These are phyloP conservation scores for Amauroascus verrucosus DNA, from an alignment of 2,329 filamentous ascomycete genomes.

Conservation along the genomic window DNA sequence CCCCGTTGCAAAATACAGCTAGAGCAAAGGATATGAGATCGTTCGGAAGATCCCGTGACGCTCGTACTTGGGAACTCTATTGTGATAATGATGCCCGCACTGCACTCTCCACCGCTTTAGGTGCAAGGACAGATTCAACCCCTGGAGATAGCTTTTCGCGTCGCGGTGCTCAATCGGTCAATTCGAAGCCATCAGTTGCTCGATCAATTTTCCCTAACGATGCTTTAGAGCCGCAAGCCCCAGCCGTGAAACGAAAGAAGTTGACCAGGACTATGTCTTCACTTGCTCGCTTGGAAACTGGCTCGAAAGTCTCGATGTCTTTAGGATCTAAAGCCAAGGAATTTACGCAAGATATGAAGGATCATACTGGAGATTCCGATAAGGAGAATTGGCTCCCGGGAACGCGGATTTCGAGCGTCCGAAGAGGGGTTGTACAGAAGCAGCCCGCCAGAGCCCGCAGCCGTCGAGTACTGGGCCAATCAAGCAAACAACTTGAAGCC, in stretches of 20 bases:
- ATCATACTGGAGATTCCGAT: slow-evolving; percentile 63
- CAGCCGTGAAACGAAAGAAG: slow-evolving; percentile 50
- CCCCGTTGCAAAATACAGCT: slow-evolving; percentile 45
- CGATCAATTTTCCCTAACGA: slow-evolving; percentile 40
- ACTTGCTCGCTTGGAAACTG: slow-evolving; percentile 49
- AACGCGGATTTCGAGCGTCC: slow-evolving; percentile 34
- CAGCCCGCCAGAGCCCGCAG: not conserved
- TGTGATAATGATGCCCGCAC: slow-evolving; percentile 71
- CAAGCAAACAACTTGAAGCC: slow-evolving; percentile 11
- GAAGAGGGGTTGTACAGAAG: slow-evolving; percentile 24
- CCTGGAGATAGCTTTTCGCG: not conserved
- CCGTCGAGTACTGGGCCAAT: slow-evolving; percentile 6
- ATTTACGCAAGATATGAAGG: not conserved
- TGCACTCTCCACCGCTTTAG: slow-evolving; percentile 64
- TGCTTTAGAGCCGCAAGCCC: slow-evolving; percentile 39
- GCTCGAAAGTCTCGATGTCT: slow-evolving; percentile 3
- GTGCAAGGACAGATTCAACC: slow-evolving; percentile 50
- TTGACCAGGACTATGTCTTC: slow-evolving; percentile 53
- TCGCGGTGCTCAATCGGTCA: not conserved
- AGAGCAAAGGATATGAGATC: slow-evolving; percentile 28
- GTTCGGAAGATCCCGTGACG: slow-evolving; percentile 72
- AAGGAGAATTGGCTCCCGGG: slow-evolving; percentile 79
- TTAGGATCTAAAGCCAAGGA: not conserved
- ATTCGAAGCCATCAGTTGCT: slow-evolving; percentile 25
- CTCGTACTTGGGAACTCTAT: slow-evolving; percentile 83